Evolutionary conservation across 331 rosid species (phyloP), one percentile per base, ranked within the genome.

Genomic region (Malus hybrid): DNA sequence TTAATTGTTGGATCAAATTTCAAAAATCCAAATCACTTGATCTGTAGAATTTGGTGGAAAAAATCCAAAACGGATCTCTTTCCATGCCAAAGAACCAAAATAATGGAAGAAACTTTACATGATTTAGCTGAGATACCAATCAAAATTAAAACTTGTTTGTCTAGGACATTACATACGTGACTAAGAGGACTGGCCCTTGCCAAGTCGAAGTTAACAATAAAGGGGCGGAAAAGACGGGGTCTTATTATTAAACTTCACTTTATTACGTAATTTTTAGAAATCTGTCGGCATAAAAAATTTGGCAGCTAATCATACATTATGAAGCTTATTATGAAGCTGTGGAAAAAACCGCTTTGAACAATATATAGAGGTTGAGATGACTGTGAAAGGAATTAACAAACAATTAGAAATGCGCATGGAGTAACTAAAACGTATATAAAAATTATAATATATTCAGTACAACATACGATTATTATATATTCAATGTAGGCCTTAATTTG

Each of bases 121-220:
- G n/a, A 16, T 0, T 6, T 2, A 16, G 4, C 3, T 0, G 1
- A 5, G 56, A 50, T 50, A 2, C 20, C 9, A 50, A 50, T 16
- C 19, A 2, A 16, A 15, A 52, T 15, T 52, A 6, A 52, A 52
- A 52, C 7, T 16, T 52, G 20, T 16, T 52, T 52, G 57, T 16
- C 1, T 6, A 16, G 0, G 5, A 52, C 0, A 52, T 1, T 0
- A 1, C 4, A 1, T 16, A 16, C 9, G 1, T 16, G 18, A 39
- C 44, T 9, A 39, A 39, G 42, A 36, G 42, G 42, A 50, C 8
- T 0, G 18, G 8, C 3, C n/a, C 2, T 14, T 2, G n/a, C n/a
- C 3, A 15, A 15, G n/a, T 6, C 56, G 5, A 50, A 8, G 11
- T 36, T 36, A 0, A 36, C 56, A 50, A 50, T 15, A 2, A 0